A percentile compares a stretch with the other conserved stretches of the same genome.
phyloP scores from a whole-genome alignment of 495 filamentous ascomycete species.

The Aspergillus mulundensis region DNA sequence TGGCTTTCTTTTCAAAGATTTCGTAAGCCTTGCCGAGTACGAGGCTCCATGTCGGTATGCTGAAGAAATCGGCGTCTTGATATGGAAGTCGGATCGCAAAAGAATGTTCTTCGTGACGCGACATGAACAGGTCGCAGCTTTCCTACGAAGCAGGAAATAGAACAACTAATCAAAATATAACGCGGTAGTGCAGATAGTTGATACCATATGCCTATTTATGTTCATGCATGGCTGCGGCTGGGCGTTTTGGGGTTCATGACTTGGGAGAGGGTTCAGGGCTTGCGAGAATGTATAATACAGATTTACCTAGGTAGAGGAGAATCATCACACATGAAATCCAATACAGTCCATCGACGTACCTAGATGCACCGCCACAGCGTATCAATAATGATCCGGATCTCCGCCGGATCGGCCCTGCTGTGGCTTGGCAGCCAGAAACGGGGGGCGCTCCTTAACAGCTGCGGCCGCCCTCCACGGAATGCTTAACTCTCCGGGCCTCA shows the following conservation, averaged over 20 bases:
- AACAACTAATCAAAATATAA: background rate
- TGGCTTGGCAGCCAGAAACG: constrained; percentile 26
- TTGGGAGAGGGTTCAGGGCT: background rate
- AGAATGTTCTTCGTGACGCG: constrained; percentile 83
- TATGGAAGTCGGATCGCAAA: constrained; percentile 77
- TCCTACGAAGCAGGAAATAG: constrained; percentile 59
- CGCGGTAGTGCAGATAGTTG: background rate
- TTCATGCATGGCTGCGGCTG: constrained; percentile 5
- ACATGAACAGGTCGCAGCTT: constrained; percentile 78
- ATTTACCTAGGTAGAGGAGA: background rate
- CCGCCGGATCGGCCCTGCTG: constrained; percentile 35
- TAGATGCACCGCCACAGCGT: constrained; percentile 36
- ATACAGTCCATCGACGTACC: too few relatives aligned
- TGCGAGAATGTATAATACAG: background rate
- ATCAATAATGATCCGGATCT: constrained; percentile 32
- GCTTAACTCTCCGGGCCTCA: background rate
- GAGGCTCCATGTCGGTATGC: constrained; percentile 71
- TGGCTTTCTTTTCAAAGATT: constrained; percentile 89
- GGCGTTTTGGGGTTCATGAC: constrained; percentile 1
- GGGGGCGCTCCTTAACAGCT: constrained; percentile 15
- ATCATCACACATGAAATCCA: too few relatives aligned
- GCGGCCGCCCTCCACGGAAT: background rate
- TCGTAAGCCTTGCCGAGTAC: constrained; percentile 72
- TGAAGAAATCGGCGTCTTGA: constrained; percentile 84
- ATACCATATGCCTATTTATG: constrained; percentile 5